A percentile compares a stretch with the other conserved stretches of the same genome.
Evolutionary conservation across 495 filamentous ascomycete species (phyloP).

Genomic region (Penicillium waksmanii): DNA sequence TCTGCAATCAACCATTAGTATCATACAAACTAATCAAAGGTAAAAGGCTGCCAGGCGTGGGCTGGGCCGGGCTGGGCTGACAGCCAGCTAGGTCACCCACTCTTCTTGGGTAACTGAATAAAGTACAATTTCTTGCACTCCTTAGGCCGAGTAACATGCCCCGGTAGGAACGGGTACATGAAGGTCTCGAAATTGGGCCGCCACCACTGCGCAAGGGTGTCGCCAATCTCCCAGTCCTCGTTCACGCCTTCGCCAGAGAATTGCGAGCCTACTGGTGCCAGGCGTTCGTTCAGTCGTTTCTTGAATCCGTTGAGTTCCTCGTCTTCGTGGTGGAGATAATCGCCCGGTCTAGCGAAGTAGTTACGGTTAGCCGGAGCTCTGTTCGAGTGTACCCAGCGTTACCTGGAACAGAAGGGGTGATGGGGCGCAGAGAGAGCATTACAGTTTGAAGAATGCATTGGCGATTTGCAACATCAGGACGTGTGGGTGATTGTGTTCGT

Average conservation of each 20-base stretch:
- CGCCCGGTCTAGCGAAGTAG: slow-evolving; percentile 67
- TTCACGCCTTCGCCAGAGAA: slow-evolving; percentile 86
- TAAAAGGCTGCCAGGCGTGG: no score
- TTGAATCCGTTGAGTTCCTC: slow-evolving; percentile 95
- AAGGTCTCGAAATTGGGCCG: slow-evolving; percentile 98
- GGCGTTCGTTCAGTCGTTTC: slow-evolving; percentile 83
- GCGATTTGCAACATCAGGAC: slow-evolving; percentile 98
- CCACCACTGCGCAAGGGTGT: slow-evolving; percentile 98
- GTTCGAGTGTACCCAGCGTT: neutral
- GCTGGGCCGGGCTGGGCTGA: no score
- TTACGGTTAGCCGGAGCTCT: slow-evolving; percentile 4
- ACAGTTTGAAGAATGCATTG: slow-evolving; percentile 98
- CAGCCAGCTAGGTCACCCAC: slow-evolving; percentile 53
- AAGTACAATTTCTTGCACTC: slow-evolving; percentile 99
- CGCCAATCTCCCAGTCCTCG: slow-evolving; percentile 89
- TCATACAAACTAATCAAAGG: no score
- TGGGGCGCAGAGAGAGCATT: slow-evolving; percentile 8
- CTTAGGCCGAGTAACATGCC: slow-evolving; percentile 93
- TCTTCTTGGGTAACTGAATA: slow-evolving; percentile 88
- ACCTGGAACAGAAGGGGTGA: no score
- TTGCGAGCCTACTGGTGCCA: slow-evolving; percentile 86
- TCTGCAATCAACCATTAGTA: slow-evolving; percentile 52
- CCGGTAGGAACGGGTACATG: slow-evolving; percentile 98
- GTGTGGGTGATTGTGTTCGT: slow-evolving; percentile 98
- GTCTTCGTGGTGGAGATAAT: slow-evolving; percentile 88